phyloP scores from a whole-genome alignment of 2,329 filamentous ascomycete genomes.

The Exophiala sp. region DNA sequence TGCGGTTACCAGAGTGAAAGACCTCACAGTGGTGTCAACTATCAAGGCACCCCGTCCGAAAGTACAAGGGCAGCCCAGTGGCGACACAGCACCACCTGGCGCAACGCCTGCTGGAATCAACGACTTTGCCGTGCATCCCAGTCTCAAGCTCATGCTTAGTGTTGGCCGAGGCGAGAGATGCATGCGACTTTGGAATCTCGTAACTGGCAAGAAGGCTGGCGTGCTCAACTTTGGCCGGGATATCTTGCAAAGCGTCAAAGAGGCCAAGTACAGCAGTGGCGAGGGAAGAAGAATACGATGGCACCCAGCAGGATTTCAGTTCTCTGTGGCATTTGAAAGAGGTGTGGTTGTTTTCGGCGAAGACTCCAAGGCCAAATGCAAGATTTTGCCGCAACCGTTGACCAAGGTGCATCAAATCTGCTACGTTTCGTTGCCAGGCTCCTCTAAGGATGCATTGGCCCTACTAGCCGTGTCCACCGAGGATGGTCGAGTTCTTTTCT shows the following conservation, averaged over 20 bases:
- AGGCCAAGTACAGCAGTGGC: conserved; percentile 68
- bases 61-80: conserved; percentile 70
- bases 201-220: conserved; percentile 91
- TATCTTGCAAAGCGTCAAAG: conserved; percentile 67
- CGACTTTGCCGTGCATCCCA: conserved; percentile 90
- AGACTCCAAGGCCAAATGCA: conserved; percentile 74
- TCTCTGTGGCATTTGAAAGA: conserved; percentile 81
- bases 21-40: conserved; percentile 80
- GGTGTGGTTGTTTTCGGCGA: conserved; percentile 72
- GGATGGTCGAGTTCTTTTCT: conserved; percentile 81
- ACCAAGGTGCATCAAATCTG: conserved; percentile 79
- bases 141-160: conserved; percentile 92
- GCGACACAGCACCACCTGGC: conserved; percentile 79
- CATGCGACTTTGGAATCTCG: conserved; percentile 93
- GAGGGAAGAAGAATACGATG: conserved; percentile 79
- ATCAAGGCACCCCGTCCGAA: conserved; percentile 88
- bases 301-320: conserved; percentile 72
- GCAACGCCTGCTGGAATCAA: conserved; percentile 83
- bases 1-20: conserved; percentile 75
- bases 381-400: conserved; percentile 59
- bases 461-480: conserved; percentile 78
- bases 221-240: conserved; percentile 77
- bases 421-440: conserved; percentile 51
- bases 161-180: conserved; percentile 83
- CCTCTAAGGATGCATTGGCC: conserved; percentile 39